Percentiles rank a stretch among this genome's conserved stretches.
Conservation (phyloP, 306 rosid genomes). For the Trifolium fragiferum region DNA sequence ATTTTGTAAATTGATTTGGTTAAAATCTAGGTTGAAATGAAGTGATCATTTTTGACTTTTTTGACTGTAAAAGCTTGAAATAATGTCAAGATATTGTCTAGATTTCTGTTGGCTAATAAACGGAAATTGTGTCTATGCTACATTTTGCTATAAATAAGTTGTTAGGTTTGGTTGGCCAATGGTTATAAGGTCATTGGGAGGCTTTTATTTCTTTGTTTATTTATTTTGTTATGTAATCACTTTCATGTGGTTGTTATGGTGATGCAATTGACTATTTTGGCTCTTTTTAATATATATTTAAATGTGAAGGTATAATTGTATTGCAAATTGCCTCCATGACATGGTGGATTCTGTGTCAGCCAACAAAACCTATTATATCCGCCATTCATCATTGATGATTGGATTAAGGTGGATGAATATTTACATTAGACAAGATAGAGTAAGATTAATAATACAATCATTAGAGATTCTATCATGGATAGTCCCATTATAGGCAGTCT, state of each 20-base stretch:
- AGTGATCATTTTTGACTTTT: not conserved
- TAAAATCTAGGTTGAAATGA: not conserved
- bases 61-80: not conserved
- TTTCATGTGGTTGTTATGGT: not conserved
- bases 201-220: not conserved
- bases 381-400: not conserved
- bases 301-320: not conserved
- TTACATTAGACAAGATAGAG: not conserved
- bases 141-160: constrained; percentile 15
- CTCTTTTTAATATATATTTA: not conserved
- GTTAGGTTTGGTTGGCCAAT: constrained; percentile 7
- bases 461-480: not conserved
- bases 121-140: constrained; percentile 10
- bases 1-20: constrained; percentile 17
- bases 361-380: not conserved
- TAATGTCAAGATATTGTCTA: constrained; percentile 29
- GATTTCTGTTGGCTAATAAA: constrained; percentile 4
- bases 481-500: not conserved
- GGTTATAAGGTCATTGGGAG: constrained; percentile 15
- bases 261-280: not conserved
- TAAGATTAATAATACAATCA: not conserved
- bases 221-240: constrained; percentile 8
- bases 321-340: not conserved
- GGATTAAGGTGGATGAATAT: not conserved
- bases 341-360: not conserved